Conservation (phyloP, 106 monocot species). For the Gastrodia elata region DNA sequence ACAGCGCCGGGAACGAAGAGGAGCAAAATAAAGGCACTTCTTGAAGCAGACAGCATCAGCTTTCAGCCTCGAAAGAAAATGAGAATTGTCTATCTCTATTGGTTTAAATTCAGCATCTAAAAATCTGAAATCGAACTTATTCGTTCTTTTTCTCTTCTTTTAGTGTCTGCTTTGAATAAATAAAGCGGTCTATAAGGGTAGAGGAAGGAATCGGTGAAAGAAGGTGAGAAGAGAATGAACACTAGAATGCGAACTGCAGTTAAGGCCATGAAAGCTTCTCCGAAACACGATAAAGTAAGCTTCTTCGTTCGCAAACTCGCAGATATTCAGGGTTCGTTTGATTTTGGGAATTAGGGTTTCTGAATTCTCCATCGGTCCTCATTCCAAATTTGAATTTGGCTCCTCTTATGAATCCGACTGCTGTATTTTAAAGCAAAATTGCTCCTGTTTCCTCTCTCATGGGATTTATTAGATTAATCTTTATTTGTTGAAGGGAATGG, state of each 20-base stretch:
- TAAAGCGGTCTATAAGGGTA: neutral
- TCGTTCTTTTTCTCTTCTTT: neutral
- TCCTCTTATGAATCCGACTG: slow-evolving; percentile 18
- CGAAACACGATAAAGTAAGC: slow-evolving; percentile 49
- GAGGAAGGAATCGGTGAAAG: neutral
- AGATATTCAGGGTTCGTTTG: neutral
- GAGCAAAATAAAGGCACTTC: neutral
- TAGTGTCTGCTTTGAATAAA: neutral
- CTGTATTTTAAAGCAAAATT: slow-evolving; percentile 10
- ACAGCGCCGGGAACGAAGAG: neutral
- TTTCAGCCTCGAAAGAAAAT: no score
- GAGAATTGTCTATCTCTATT: no score
- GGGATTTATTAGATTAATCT: slow-evolving; percentile 3
- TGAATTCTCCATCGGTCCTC: neutral
- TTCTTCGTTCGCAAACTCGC: neutral
- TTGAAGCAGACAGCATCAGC: neutral
- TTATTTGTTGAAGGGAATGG: slow-evolving; percentile 29
- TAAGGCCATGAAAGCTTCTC: slow-evolving; percentile 31
- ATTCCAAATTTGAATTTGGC: slow-evolving; percentile 18
- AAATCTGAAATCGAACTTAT: neutral
- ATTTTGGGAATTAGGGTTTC: neutral
- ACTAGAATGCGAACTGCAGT: slow-evolving; percentile 18
- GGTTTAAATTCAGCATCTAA: no score
- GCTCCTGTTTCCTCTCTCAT: neutral
- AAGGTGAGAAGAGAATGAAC: slow-evolving; percentile 10